A percentile compares a stretch with the other conserved stretches of the same genome.
Conservation (phyloP, 2,329 filamentous ascomycete species). For the Sporothrix sp. region DNA sequence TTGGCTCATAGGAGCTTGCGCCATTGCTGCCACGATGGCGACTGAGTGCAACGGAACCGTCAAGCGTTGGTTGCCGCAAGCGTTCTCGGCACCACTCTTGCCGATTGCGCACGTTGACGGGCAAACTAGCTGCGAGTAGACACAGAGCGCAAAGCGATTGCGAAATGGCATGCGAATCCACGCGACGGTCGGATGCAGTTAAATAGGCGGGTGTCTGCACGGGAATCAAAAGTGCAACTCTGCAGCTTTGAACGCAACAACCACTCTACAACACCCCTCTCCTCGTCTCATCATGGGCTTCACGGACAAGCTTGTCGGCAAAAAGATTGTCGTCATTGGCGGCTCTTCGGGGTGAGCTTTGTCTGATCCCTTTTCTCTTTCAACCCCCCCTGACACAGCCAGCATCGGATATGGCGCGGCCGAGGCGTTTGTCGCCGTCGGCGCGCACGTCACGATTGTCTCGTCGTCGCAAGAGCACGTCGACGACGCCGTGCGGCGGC, state of each 20-base stretch:
- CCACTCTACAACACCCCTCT: too few relatives aligned
- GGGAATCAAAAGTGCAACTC: too few relatives aligned
- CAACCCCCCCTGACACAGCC: background rate
- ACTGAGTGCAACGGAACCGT: background rate
- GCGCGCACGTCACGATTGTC: conserved; percentile 27
- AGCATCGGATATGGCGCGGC: conserved; percentile 33
- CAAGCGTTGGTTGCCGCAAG: background rate
- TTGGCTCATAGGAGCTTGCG: too few relatives aligned
- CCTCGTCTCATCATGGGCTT: conserved; percentile 12
- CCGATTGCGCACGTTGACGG: too few relatives aligned
- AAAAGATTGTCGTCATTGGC: conserved; percentile 29
- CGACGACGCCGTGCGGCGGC: conserved; percentile 23
- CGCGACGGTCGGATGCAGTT: too few relatives aligned
- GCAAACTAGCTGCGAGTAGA: too few relatives aligned
- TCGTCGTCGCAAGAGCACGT: conserved; percentile 27
- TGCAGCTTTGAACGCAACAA: too few relatives aligned
- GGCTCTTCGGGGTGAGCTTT: conserved; percentile 26
- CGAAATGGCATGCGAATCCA: too few relatives aligned
- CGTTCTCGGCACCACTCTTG: background rate
- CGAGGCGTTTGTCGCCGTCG: conserved; percentile 27
- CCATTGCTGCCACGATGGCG: conserved; percentile 2
- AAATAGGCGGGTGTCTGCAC: too few relatives aligned
- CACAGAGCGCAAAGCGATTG: too few relatives aligned
- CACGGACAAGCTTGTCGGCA: conserved; percentile 26
- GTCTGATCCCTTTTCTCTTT: background rate